A percentile compares a stretch with the other conserved stretches of the same genome.
Evolutionary conservation across 257 asterid species (phyloP).

Genomic region (Gentiana straminea): DNA sequence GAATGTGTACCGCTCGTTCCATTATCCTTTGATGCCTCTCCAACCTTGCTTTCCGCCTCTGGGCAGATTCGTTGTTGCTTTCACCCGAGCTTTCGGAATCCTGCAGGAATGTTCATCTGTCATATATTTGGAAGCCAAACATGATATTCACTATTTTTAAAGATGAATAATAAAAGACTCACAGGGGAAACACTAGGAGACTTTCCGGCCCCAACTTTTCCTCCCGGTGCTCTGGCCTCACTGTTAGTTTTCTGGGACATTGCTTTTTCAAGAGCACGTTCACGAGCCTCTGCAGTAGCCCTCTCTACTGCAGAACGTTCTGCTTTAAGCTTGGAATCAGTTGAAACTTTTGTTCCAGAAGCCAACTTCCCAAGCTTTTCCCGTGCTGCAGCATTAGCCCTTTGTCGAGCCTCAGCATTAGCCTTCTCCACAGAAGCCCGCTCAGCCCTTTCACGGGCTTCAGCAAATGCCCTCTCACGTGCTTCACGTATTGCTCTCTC

Average conservation of each 20-base stretch:
- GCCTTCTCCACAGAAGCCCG: slow-evolving; percentile 87
- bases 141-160: neutral
- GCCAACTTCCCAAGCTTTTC: slow-evolving; percentile 53
- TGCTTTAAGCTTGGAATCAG: slow-evolving; percentile 67
- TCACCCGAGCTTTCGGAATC: slow-evolving; percentile 58
- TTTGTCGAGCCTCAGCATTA: slow-evolving; percentile 65
- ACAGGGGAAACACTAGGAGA: slow-evolving; percentile 65
- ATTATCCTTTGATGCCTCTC: slow-evolving; percentile 97
- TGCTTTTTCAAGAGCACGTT: slow-evolving; percentile 87
- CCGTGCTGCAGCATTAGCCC: slow-evolving; percentile 57
- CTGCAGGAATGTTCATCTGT: slow-evolving; percentile 33
- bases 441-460: slow-evolving; percentile 88
- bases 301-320: slow-evolving; percentile 98
- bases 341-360: slow-evolving; percentile 39
- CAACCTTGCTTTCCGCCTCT: slow-evolving; percentile 81
- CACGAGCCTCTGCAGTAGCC: slow-evolving; percentile 95
- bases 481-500: slow-evolving; percentile 95
- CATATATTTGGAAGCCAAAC: slow-evolving; percentile 12
- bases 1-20: slow-evolving; percentile 81
- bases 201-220: slow-evolving; percentile 25
- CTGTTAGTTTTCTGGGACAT: slow-evolving; percentile 47
- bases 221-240: slow-evolving; percentile 38
- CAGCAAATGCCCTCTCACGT: slow-evolving; percentile 96
- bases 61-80: slow-evolving; percentile 56
- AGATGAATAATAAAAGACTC: slow-evolving; percentile 20